Conservation (phyloP, 371 early-diverging fungal species). For the Mucor ambiguus region DNA sequence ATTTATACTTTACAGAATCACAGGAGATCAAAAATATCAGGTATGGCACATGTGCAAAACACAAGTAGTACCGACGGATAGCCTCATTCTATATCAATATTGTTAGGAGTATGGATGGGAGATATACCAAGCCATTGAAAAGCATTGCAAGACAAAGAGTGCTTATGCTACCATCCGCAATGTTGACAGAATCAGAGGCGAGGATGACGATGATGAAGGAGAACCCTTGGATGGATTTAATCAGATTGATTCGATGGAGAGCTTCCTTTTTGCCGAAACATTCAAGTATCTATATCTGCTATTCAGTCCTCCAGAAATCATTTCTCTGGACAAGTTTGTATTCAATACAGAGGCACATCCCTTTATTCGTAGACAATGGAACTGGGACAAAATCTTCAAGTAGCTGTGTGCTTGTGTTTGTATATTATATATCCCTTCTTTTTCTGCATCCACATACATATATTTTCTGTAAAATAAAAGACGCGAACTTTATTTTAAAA, state of each 20-base stretch:
- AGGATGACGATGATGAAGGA: constrained; percentile 20
- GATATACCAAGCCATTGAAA: constrained; percentile 71
- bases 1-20: constrained; percentile 73
- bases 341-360: constrained; percentile 79
- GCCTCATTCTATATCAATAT: neutral
- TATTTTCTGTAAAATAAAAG: neutral
- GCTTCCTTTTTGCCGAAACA: constrained; percentile 87
- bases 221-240: constrained; percentile 22
- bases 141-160: constrained; percentile 57
- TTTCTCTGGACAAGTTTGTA: constrained; percentile 73
- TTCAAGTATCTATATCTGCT: constrained; percentile 88
- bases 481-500: neutral
- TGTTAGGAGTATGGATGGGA: constrained; percentile 69
- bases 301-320: constrained; percentile 60
- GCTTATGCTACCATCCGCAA: constrained; percentile 68
- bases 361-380: constrained; percentile 32
- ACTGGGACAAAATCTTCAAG: constrained; percentile 19
- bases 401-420: neutral
- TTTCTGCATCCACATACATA: neutral
- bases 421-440: neutral
- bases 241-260: constrained; percentile 52
- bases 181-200: constrained; percentile 41
- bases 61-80: neutral
- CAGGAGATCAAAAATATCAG: constrained; percentile 73
- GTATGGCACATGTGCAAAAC: constrained; percentile 13